phyloP scores from a whole-genome alignment of 1,284 basidiomycete genomes.

The Cutaneotrichosporon dermatis region DNA sequence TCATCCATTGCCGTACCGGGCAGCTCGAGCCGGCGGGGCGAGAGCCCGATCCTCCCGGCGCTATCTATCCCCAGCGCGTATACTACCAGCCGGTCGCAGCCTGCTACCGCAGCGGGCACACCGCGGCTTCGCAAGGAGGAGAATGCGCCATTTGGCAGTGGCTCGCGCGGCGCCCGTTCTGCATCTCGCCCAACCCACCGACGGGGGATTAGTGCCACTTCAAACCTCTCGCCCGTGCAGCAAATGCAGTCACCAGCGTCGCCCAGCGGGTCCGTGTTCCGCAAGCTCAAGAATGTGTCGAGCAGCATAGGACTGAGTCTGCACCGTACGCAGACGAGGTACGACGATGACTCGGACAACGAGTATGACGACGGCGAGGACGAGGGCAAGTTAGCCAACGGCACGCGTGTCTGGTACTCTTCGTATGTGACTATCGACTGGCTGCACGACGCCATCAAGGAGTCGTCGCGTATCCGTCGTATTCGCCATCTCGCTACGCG shows the following conservation, averaged over 20 bases:
- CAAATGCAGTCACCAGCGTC: slow-evolving; percentile 10
- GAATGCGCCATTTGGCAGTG: background rate
- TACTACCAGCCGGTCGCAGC: slow-evolving; percentile 2
- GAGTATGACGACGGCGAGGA: slow-evolving; percentile 50
- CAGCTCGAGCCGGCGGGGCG: slow-evolving; percentile 1
- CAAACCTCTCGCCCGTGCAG: slow-evolving; percentile 8
- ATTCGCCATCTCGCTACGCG: slow-evolving; percentile 59
- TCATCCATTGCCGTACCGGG: background rate
- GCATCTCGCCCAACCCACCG: slow-evolving; percentile 4
- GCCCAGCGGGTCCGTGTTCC: slow-evolving; percentile 30
- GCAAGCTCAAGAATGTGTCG: slow-evolving; percentile 30
- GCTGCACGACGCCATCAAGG: slow-evolving; percentile 90
- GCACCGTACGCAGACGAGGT: slow-evolving; percentile 23
- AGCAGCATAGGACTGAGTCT: slow-evolving; percentile 36
- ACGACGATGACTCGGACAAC: slow-evolving; percentile 23
- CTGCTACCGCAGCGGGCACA: slow-evolving; percentile 1
- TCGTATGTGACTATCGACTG: slow-evolving; percentile 62
- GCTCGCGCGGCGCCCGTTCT: background rate
- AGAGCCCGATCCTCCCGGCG: background rate
- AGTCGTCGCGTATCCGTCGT: slow-evolving; percentile 70
- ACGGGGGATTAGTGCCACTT: slow-evolving; percentile 6
- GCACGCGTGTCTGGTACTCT: slow-evolving; percentile 86
- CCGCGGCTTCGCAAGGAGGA: slow-evolving; percentile 5
- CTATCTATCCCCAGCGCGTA: slow-evolving; percentile 1
- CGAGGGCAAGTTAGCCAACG: slow-evolving; percentile 61